Base-by-base conservation (phyloP, 352 stramenopile genomes). In the Achlya hypogyna region DNA sequence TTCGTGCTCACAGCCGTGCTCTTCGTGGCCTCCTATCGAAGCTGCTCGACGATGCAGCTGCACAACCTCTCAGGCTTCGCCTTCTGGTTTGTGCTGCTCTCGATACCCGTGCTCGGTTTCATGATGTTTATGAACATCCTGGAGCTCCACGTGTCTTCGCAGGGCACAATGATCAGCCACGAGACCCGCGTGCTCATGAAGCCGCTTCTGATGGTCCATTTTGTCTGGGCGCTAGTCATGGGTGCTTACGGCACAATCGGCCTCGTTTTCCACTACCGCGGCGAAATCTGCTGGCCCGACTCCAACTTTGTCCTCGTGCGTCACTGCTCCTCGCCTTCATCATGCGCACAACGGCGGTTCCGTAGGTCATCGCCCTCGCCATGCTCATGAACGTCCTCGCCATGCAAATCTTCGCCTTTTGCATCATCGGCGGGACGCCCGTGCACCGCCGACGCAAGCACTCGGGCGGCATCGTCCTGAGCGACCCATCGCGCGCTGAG, bases 151-250 rank as follows among this genome's bases (percentile, higher is more conserved):
- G 74, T 95, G 22, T 88, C 86, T 56, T 75, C 79, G 22, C 88
- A 90, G 71, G 86, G 86, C 53, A 93, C 86, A 58, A 95, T 95
- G 65, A 75, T 95, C 40, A 81, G 90, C 63, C 78, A 91, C 73
- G 86, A 95, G 70, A 82, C 78, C n/a, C 86, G 86, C 68, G 79
- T 95, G 67, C 74, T 95, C 56, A 95, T 95, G 84, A 85, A 85
- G 49, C 72, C 77, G 18, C 75, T 95, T 69, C 70, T 95, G 51
- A 80, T 91, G 14, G 85, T 89, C 20, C 84, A 91, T 62, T 69
- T 80, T 34, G 74, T 90, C 45, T 95, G 84, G 84, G 88, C 82
- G 18, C 62, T 79, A 5, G n/a, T 87, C 63, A 82, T 92, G 45
- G 69, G 86, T 51, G 71, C 38, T 51, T 91, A 83, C 65, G 84